Conservation (phyloP, 345 rosid genomes). For the Linum tenue region DNA sequence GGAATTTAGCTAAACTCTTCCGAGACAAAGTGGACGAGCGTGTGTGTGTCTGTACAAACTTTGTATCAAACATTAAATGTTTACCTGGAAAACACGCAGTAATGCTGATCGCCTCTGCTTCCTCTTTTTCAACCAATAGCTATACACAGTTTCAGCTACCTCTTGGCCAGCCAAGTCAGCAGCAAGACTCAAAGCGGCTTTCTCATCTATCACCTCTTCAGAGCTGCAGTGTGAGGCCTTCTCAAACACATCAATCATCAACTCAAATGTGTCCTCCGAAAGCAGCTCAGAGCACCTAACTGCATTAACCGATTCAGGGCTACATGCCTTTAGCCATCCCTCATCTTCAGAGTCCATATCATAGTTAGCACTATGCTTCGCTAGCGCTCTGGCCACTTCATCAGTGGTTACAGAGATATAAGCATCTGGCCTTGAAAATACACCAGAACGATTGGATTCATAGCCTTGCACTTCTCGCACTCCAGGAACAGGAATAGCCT, state of each 20-base stretch:
- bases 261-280: conserved; percentile 59
- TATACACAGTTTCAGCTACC: conserved; percentile 58
- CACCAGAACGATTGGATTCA: conserved; percentile 18
- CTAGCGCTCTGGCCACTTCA: conserved; percentile 78
- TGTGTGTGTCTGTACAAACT: too few relatives aligned
- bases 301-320: conserved; percentile 25
- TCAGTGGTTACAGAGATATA: conserved; percentile 51
- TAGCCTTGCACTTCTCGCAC: conserved; percentile 57
- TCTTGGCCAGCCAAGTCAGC: conserved; percentile 44
- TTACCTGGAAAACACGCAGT: conserved; percentile 85
- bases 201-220: conserved; percentile 44
- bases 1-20: too few relatives aligned
- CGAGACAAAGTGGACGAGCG: too few relatives aligned
- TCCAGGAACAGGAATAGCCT: conserved; percentile 79
- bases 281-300: conserved; percentile 30
- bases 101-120: conserved; percentile 56
- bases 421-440: conserved; percentile 43
- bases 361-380: conserved; percentile 49
- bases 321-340: conserved; percentile 64
- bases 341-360: conserved; percentile 97
- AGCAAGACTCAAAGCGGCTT: conserved; percentile 36
- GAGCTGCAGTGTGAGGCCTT: conserved; percentile 51
- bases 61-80: not conserved
- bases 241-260: conserved; percentile 84
- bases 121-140: conserved; percentile 67